A percentile compares a stretch with the other conserved stretches of the same genome.
Conservation (phyloP, 805 yeast genomes). For the Wickerhamiella shivajii region DNA sequence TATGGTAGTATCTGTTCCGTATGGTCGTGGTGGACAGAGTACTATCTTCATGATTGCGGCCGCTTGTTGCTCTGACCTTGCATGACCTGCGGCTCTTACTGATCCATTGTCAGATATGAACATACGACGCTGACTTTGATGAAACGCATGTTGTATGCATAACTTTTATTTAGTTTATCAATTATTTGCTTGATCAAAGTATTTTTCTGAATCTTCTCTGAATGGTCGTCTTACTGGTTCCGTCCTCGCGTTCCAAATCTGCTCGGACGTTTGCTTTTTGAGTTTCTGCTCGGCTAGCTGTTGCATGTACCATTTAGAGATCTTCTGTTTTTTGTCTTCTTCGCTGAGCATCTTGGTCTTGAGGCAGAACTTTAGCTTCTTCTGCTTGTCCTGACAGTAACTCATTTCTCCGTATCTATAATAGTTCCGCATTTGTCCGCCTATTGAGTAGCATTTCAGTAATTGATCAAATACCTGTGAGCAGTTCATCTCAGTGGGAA, state of each 20-base stretch:
- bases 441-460: slow-evolving; percentile 73
- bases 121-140: no score
- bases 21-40: no score
- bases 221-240: slow-evolving; percentile 29
- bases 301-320: slow-evolving; percentile 59
- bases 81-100: no score
- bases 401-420: slow-evolving; percentile 72
- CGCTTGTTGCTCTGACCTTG: no score
- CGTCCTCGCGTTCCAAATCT: slow-evolving; percentile 53
- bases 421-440: slow-evolving; percentile 75
- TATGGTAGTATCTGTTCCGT: no score
- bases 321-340: slow-evolving; percentile 32
- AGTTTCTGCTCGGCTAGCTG: slow-evolving; percentile 42
- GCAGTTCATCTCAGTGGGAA: slow-evolving; percentile 45
- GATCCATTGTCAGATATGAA: no score
- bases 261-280: slow-evolving; percentile 63
- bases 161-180: no score
- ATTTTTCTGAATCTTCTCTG: slow-evolving; percentile 13
- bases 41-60: no score
- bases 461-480: slow-evolving; percentile 78
- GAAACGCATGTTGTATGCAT: no score
- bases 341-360: slow-evolving; percentile 42
- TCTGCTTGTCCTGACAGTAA: slow-evolving; percentile 53
- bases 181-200: background rate
- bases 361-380: slow-evolving; percentile 70